Evolutionary conservation across 805 yeast genomes (phyloP).

Genomic region (Starmerella khaoyaiensis): DNA sequence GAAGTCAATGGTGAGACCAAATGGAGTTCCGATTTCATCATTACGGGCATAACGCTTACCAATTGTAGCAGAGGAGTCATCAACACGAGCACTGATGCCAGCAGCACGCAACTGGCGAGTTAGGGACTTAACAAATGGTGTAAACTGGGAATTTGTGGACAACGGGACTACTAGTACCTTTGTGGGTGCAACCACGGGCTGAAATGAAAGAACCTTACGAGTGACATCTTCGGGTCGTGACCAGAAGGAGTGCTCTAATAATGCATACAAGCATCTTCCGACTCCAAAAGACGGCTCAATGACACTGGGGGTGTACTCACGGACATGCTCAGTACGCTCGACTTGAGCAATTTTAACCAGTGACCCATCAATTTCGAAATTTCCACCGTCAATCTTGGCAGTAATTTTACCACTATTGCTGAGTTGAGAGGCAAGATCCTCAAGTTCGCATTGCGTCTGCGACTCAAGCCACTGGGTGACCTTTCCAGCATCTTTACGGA

Average conservation of each 20-base stretch:
- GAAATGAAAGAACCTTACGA: constrained; percentile 83
- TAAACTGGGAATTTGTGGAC: constrained; percentile 68
- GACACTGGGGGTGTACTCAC: constrained; percentile 93
- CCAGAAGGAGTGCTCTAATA: constrained; percentile 94
- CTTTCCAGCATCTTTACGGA: constrained; percentile 90
- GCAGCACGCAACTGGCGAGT: constrained; percentile 58
- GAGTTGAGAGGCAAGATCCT: constrained; percentile 59
- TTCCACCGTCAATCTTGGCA: constrained; percentile 54
- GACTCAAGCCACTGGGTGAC: constrained; percentile 68
- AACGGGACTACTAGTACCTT: constrained; percentile 92
- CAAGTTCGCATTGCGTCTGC: constrained; percentile 77
- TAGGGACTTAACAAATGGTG: constrained; percentile 59
- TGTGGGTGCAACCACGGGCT: constrained; percentile 94
- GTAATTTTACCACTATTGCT: constrained; percentile 47
- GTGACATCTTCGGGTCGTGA: constrained; percentile 78
- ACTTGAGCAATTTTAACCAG: constrained; percentile 66
- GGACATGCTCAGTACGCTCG: constrained; percentile 73
- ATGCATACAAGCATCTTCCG: constrained; percentile 87
- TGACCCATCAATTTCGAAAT: constrained; percentile 58
- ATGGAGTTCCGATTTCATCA: constrained; percentile 97
- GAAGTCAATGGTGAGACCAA: constrained; percentile 94
- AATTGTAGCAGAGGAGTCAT: constrained; percentile 92
- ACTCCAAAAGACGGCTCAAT: constrained; percentile 99
- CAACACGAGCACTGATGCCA: constrained; percentile 88
- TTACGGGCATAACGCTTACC: constrained; percentile 98